Conservation (phyloP, 2,329 filamentous ascomycete species). For the Trichoderma sp. region DNA sequence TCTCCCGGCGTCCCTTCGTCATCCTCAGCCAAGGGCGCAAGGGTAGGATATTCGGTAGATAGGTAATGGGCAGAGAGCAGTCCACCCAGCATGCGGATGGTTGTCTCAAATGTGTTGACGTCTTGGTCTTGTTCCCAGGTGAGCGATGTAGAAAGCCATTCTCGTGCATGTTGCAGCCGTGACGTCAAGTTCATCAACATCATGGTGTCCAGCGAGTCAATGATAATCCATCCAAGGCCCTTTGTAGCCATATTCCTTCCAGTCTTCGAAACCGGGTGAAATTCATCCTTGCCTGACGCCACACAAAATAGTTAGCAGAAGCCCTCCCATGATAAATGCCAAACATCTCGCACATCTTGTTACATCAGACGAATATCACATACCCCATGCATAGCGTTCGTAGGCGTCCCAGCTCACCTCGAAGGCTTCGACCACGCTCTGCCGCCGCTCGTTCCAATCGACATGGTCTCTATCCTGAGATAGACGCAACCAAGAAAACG, state of each 20-base stretch:
- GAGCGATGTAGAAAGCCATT: conserved; percentile 81
- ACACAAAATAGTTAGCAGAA: not conserved
- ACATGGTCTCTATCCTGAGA: conserved; percentile 46
- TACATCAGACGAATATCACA: conserved; percentile 36
- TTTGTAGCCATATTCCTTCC: conserved; percentile 81
- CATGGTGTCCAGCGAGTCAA: conserved; percentile 92
- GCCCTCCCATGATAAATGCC: not conserved
- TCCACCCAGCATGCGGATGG: conserved; percentile 94
- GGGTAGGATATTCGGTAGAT: conserved; percentile 75
- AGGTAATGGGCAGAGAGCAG: conserved; percentile 91
- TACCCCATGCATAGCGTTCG: conserved; percentile 91
- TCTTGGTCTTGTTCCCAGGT: conserved; percentile 91
- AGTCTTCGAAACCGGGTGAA: conserved; percentile 74
- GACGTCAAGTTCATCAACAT: conserved; percentile 97
- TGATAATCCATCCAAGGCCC: conserved; percentile 96
- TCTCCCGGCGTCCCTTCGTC: conserved; percentile 72
- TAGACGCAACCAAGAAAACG: conserved; percentile 57
- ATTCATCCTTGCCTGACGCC: conserved; percentile 72
- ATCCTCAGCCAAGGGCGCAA: conserved; percentile 71
- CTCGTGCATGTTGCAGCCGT: conserved; percentile 75
- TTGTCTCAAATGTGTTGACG: conserved; percentile 97
- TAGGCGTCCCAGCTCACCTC: conserved; percentile 90
- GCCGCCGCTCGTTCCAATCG: conserved; percentile 75
- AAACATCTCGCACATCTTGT: too few species aligned
- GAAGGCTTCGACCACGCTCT: conserved; percentile 85